Evolutionary conservation across 1,139 yeast species (phyloP).

Genomic region (Saccharomyces hybrid): DNA sequence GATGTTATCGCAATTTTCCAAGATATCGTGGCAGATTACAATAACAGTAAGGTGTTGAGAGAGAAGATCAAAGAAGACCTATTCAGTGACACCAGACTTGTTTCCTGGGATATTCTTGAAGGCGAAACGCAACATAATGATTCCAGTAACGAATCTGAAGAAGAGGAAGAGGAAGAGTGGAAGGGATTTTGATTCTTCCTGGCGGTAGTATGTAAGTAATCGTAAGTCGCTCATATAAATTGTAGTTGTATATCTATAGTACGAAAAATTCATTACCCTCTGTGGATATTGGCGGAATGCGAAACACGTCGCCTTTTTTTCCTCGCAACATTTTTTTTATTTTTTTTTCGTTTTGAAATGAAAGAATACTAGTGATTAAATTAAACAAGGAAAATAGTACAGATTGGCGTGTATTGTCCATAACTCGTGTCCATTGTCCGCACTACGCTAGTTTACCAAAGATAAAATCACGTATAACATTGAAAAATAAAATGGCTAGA

Average conservation of each 20-base stretch:
- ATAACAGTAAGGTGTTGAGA: slow-evolving; percentile 54
- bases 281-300: neutral
- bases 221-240: neutral
- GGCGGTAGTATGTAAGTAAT: neutral
- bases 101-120: slow-evolving; percentile 52
- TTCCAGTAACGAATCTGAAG: slow-evolving; percentile 24
- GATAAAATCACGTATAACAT: slow-evolving; percentile 1
- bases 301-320: slow-evolving; percentile 1
- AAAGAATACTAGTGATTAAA: neutral
- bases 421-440: neutral
- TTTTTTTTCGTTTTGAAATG: neutral
- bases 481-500: slow-evolving; percentile 21
- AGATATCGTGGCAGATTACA: slow-evolving; percentile 41
- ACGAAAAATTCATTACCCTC: neutral
- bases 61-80: slow-evolving; percentile 59
- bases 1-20: slow-evolving; percentile 52
- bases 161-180: slow-evolving; percentile 40
- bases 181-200: slow-evolving; percentile 38
- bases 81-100: slow-evolving; percentile 54
- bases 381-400: neutral
- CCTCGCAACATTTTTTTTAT: neutral
- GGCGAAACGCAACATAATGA: slow-evolving; percentile 22
- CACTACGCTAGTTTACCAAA: too few species aligned
- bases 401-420: neutral
- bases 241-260: neutral